phyloP scores from a whole-genome alignment of 768 basidiomycete species.

The Gymnopilus dilepis region DNA sequence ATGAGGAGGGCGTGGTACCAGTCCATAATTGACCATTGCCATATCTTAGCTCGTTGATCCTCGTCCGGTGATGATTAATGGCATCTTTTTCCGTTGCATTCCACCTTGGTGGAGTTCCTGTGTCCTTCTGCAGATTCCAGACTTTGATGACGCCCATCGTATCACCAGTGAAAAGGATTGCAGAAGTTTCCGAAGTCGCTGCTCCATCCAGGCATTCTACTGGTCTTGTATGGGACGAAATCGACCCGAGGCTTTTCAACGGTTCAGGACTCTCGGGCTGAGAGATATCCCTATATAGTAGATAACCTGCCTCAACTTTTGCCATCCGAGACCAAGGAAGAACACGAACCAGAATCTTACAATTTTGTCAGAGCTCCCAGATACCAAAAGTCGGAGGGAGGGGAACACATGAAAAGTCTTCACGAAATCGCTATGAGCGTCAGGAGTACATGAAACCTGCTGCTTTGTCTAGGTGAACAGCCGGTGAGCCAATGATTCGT shows the following conservation, averaged over 20 bases:
- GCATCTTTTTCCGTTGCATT: slow-evolving; percentile 56
- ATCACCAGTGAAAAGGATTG: slow-evolving; percentile 80
- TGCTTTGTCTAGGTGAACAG: slow-evolving; percentile 60
- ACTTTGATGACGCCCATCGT: slow-evolving; percentile 89
- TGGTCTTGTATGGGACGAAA: slow-evolving; percentile 88
- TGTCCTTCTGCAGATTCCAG: slow-evolving; percentile 69
- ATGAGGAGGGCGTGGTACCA: slow-evolving; percentile 52
- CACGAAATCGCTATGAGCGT: slow-evolving; percentile 89
- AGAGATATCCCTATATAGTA: slow-evolving; percentile 65
- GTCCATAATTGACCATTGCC: slow-evolving; percentile 87
- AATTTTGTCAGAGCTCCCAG: slow-evolving; percentile 89
- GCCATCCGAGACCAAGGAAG: not conserved
- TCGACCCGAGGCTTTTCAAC: slow-evolving; percentile 62
- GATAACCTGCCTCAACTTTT: not conserved
- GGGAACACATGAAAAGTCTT: slow-evolving; percentile 82
- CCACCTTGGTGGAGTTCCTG: slow-evolving; percentile 48
- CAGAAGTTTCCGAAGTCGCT: slow-evolving; percentile 47
- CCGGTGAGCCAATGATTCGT: not conserved
- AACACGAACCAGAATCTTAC: slow-evolving; percentile 82
- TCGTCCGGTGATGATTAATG: slow-evolving; percentile 76
- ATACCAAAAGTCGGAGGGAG: slow-evolving; percentile 68
- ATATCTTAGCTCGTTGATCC: slow-evolving; percentile 74
- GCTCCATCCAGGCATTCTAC: slow-evolving; percentile 78
- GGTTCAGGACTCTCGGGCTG: slow-evolving; percentile 43
- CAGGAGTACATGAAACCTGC: slow-evolving; percentile 66